These are phyloP conservation scores for Allium cepa DNA, from an alignment of 106 monocot genomes.

Conservation along the genomic window DNA sequence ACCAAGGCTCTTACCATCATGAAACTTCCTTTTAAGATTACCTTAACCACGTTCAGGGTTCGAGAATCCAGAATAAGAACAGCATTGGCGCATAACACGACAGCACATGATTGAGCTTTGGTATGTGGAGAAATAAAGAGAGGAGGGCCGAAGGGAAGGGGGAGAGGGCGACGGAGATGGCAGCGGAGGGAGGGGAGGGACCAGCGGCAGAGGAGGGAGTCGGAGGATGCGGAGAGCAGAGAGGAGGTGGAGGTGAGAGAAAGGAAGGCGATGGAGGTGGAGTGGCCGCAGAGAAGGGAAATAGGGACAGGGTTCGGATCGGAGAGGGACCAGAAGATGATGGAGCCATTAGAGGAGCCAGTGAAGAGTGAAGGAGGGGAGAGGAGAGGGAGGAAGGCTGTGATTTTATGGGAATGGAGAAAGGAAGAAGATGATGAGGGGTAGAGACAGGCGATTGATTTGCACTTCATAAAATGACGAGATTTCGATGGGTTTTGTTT, in stretches of 20 bases:
- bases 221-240: constrained; percentile 53
- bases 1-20: constrained; percentile 32
- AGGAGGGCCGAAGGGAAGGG: constrained; percentile 57
- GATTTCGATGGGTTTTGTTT: not conserved
- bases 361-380: constrained; percentile 53
- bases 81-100: constrained; percentile 14
- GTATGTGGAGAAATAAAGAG: constrained; percentile 23
- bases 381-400: constrained; percentile 24
- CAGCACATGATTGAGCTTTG: constrained; percentile 19
- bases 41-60: constrained; percentile 38
- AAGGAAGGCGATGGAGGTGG: constrained; percentile 30
- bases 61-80: constrained; percentile 62
- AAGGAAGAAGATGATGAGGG: constrained; percentile 14
- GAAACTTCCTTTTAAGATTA: constrained; percentile 33
- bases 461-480: constrained; percentile 50
- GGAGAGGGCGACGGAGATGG: constrained; percentile 54
- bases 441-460: constrained; percentile 62
- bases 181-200: constrained; percentile 41
- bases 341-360: constrained; percentile 72
- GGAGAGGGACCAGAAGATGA: constrained; percentile 57
- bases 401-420: constrained; percentile 46
- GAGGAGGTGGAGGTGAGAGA: constrained; percentile 19
- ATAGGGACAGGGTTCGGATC: constrained; percentile 3
- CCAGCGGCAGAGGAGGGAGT: constrained; percentile 77
- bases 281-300: constrained; percentile 35